Evolutionary conservation across 1,139 yeast species (phyloP).

Genomic region (Yamadazyma spencermartinsiae): DNA sequence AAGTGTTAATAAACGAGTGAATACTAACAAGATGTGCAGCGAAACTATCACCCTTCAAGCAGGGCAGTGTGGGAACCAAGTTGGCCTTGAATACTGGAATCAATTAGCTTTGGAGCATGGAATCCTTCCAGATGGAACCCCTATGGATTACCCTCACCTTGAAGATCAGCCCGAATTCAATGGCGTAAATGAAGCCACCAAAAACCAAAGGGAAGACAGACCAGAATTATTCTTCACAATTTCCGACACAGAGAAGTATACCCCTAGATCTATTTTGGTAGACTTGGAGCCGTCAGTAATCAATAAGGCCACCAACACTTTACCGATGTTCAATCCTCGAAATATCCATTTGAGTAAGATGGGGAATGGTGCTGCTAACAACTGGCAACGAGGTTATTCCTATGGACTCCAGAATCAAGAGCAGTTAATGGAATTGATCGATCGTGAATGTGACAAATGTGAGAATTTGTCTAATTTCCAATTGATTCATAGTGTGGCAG

Average conservation of each 20-base stretch:
- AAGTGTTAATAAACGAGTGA: not conserved
- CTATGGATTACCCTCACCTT: constrained; percentile 24
- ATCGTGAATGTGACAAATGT: constrained; percentile 87
- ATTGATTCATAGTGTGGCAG: constrained; percentile 93
- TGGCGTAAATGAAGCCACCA: constrained; percentile 14
- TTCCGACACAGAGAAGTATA: constrained; percentile 69
- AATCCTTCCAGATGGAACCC: constrained; percentile 70
- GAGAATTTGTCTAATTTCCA: constrained; percentile 91
- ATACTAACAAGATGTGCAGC: constrained; percentile 15
- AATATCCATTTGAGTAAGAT: constrained; percentile 76
- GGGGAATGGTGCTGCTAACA: constrained; percentile 93
- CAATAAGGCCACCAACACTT: constrained; percentile 55
- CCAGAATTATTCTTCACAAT: constrained; percentile 83
- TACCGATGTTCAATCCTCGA: constrained; percentile 80
- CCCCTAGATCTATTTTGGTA: constrained; percentile 82
- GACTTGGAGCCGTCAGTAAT: constrained; percentile 94
- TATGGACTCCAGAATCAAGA: constrained; percentile 74
- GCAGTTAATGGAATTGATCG: constrained; percentile 75
- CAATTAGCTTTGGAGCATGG: constrained; percentile 91
- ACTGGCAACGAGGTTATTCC: constrained; percentile 90
- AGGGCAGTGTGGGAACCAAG: constrained; percentile 97
- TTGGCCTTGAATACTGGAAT: constrained; percentile 91
- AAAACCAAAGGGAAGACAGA: constrained; percentile 58
- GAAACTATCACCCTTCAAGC: constrained; percentile 47
- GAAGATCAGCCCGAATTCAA: constrained; percentile 20